Base-by-base conservation (phyloP, 495 filamentous ascomycete genomes). In the Talaromyces thailandensis region DNA sequence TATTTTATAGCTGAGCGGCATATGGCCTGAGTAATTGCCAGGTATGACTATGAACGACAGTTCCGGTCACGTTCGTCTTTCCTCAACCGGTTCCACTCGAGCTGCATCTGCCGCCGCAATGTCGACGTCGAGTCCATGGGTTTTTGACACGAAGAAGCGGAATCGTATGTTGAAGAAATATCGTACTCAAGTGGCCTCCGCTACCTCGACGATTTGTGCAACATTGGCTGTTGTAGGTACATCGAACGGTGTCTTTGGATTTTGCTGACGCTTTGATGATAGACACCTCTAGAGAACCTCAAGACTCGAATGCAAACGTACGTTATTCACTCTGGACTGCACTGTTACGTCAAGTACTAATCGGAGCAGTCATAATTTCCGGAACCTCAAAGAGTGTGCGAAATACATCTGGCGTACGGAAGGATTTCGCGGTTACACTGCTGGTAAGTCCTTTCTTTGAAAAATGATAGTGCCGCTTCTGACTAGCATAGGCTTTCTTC, bases 401-500 rank as follows among this genome's bases (percentile, higher is more conserved):
- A 72, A 70, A 58, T 79, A 80, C 56, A 60, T 79, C 16, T 78
- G 76, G 75, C 73, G 73, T 40, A 77, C 69, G 50, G 78, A 80
- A 67, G 78, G 78, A 14, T 73, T 73, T 45, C 76, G 78, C 62
- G 78, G 78, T 48, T 80, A 74, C 56, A 73, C 78, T 59, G 76
- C 78, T 65, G 78, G 78, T 80, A 68, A 68, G 67, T 6, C 23
- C 4, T 31, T 1, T 32, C 12, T 23, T 56, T 24, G 12, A 57
- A 6, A 31, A 16, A 29, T 35, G 21, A 56, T 62, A 14, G 28
- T 32, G 9, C 28, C 21, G 11, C 0, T 24, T 26, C 26, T 58
- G 26, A 24, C 29, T 58, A 26, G 31, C 1, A 26, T 8, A 93
- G 90, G 90, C 67, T 85, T 87, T 64, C 82, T 87, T 37, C 89